These are phyloP conservation scores for Nakazawaea populi DNA, from an alignment of 805 yeast species.

Conservation along the genomic window DNA sequence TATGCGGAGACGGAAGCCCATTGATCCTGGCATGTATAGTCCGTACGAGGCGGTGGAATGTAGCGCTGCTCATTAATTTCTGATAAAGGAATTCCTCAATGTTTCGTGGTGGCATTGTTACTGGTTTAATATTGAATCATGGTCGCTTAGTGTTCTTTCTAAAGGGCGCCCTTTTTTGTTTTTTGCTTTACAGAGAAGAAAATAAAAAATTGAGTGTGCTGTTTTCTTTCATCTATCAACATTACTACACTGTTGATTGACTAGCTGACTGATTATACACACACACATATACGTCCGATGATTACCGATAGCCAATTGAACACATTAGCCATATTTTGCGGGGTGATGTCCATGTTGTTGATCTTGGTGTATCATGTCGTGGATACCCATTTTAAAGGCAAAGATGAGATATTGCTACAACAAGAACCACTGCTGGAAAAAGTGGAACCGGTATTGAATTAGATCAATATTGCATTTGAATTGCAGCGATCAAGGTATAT, in stretches of 20 bases:
- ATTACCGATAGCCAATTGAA: constrained; percentile 80
- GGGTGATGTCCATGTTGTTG: constrained; percentile 63
- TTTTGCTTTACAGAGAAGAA: not conserved
- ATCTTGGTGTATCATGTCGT: constrained; percentile 60
- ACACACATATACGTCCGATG: constrained; percentile 35
- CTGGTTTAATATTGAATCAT: not conserved
- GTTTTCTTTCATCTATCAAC: too few species aligned
- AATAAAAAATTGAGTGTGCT: not conserved
- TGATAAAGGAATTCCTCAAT: constrained; percentile 12
- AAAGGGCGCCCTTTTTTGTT: too few species aligned
- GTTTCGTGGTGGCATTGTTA: constrained; percentile 6
- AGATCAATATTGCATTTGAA: not conserved
- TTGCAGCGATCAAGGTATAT: constrained; percentile 23
- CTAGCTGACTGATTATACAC: too few species aligned
- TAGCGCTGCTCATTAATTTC: constrained; percentile 44
- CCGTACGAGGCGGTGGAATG: constrained; percentile 59
- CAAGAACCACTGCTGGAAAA: not conserved
- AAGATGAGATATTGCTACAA: not conserved
- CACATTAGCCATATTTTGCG: constrained; percentile 65
- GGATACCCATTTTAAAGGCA: constrained; percentile 19
- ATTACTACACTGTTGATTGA: too few species aligned
- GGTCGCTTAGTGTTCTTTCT: too few species aligned
- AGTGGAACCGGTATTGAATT: not conserved
- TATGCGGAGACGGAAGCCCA: constrained; percentile 44
- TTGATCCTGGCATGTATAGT: constrained; percentile 59